phyloP scores from a whole-genome alignment of 768 basidiomycete species.

The Mycena metata region DNA sequence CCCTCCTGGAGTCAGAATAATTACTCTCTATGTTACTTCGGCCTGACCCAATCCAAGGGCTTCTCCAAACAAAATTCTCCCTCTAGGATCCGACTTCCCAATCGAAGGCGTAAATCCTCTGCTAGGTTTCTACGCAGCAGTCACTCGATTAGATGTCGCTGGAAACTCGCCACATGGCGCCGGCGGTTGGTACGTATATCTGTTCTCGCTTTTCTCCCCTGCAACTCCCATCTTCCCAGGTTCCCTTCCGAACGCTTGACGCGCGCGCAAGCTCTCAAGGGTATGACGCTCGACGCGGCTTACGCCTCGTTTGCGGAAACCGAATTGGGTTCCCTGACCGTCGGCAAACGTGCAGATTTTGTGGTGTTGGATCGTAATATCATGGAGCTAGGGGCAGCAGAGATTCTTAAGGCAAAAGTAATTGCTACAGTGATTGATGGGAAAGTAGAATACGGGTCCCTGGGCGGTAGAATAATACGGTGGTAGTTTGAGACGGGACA shows the following conservation, averaged over 20 bases:
- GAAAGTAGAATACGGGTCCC: constrained; percentile 68
- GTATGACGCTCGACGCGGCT: constrained; percentile 92
- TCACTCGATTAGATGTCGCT: constrained; percentile 75
- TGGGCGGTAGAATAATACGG: constrained; percentile 30
- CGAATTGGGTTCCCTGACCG: constrained; percentile 75
- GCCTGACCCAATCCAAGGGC: constrained; percentile 48
- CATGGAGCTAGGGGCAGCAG: constrained; percentile 70
- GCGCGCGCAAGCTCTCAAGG: constrained; percentile 85
- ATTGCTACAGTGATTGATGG: constrained; percentile 85
- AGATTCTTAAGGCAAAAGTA: constrained; percentile 78
- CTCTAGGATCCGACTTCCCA: constrained; percentile 95
- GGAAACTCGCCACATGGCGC: constrained; percentile 88
- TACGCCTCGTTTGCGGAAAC: constrained; percentile 87
- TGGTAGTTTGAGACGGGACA: no score
- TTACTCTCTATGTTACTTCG: neutral
- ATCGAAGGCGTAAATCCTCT: constrained; percentile 93
- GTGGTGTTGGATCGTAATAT: constrained; percentile 87
- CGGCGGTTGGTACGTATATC: constrained; percentile 78
- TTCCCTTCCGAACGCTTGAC: constrained; percentile 82
- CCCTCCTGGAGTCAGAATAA: constrained; percentile 71
- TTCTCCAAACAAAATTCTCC: constrained; percentile 69
- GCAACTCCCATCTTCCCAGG: constrained; percentile 58
- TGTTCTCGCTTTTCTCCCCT: neutral
- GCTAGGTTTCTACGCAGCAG: constrained; percentile 90
- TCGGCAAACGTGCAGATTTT: constrained; percentile 90